Percentiles rank a stretch among this genome's conserved stretches.
These are phyloP conservation scores for Chalciporus sphaerocephalus DNA, from an alignment of 768 basidiomycete species.

Conservation along the genomic window DNA sequence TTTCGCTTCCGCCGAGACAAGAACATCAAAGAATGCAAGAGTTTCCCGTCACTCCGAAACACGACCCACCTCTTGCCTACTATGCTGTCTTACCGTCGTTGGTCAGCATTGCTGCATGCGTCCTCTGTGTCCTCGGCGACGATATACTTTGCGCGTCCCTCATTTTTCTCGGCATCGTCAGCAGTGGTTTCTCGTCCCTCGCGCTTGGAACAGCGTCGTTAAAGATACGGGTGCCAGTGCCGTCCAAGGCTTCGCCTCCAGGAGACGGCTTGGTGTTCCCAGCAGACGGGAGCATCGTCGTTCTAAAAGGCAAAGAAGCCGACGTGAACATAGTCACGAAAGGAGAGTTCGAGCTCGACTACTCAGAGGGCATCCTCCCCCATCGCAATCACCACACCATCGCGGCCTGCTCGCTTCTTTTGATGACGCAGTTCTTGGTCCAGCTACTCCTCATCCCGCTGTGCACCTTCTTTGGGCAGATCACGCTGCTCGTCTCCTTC, in stretches of 20 bases:
- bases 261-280: slow-evolving; percentile 31
- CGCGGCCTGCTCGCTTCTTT: slow-evolving; percentile 24
- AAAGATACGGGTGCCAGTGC: slow-evolving; percentile 18
- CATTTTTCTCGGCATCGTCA: slow-evolving; percentile 29
- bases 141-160: slow-evolving; percentile 29
- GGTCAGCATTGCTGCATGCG: slow-evolving; percentile 20
- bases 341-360: slow-evolving; percentile 31
- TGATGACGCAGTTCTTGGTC: slow-evolving; percentile 26
- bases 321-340: slow-evolving; percentile 29
- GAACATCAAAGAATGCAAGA: neutral
- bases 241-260: slow-evolving; percentile 21
- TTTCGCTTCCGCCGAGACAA: slow-evolving; percentile 10
- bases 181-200: slow-evolving; percentile 30
- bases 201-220: slow-evolving; percentile 26
- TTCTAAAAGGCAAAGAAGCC: slow-evolving; percentile 28
- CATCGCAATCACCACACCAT: slow-evolving; percentile 10
- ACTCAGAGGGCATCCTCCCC: slow-evolving; percentile 4
- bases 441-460: slow-evolving; percentile 32
- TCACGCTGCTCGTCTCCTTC: slow-evolving; percentile 27
- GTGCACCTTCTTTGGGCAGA: slow-evolving; percentile 31
- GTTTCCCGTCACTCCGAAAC: slow-evolving; percentile 6
- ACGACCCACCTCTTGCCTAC: slow-evolving; percentile 5
- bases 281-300: slow-evolving; percentile 17
- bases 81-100: slow-evolving; percentile 22
- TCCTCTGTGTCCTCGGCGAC: slow-evolving; percentile 13